Percentiles rank a stretch among this genome's conserved stretches.
phyloP scores from a whole-genome alignment of 2,329 filamentous ascomycete genomes.

The Akanthomyces uredinophilus region DNA sequence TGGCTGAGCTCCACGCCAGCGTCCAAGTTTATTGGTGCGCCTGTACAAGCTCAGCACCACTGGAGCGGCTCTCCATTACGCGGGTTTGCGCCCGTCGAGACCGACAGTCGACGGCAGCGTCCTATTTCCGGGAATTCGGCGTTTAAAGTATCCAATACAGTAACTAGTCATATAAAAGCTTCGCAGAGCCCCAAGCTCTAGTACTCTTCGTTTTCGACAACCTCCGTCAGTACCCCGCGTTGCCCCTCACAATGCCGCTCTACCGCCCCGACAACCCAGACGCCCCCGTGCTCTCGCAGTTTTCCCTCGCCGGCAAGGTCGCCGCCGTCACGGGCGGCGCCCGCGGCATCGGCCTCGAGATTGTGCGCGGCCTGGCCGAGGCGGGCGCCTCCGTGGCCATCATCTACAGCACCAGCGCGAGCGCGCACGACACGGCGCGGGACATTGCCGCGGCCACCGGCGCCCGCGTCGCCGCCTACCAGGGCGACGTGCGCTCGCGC shows the following conservation, averaged over 20 bases:
- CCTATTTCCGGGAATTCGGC: background rate
- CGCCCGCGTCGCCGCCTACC: conserved; percentile 28
- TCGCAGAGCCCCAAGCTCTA: background rate
- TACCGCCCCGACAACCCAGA: conserved; percentile 9
- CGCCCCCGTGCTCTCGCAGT: conserved; percentile 9
- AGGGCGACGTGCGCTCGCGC: conserved; percentile 29
- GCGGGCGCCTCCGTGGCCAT: conserved; percentile 16
- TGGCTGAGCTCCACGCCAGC: conserved; percentile 1
- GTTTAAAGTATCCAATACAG: background rate
- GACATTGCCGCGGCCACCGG: conserved; percentile 16
- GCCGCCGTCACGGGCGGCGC: conserved; percentile 13
- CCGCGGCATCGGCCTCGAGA: conserved; percentile 19
- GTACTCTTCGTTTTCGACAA: background rate
- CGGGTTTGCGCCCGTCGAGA: background rate
- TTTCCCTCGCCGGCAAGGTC: conserved; percentile 11
- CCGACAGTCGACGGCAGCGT: background rate
- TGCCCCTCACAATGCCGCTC: conserved; percentile 1
- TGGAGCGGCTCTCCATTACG: conserved; percentile 1
- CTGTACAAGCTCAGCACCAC: background rate
- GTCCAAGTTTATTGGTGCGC: conserved; percentile 3
- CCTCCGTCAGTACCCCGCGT: background rate
- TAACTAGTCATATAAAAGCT: background rate
- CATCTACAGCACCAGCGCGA: conserved; percentile 16
- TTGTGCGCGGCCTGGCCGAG: conserved; percentile 17
- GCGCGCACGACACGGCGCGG: conserved; percentile 13